phyloP scores from a whole-genome alignment of 2,329 filamentous ascomycete genomes.

The Cadophora malorum region DNA sequence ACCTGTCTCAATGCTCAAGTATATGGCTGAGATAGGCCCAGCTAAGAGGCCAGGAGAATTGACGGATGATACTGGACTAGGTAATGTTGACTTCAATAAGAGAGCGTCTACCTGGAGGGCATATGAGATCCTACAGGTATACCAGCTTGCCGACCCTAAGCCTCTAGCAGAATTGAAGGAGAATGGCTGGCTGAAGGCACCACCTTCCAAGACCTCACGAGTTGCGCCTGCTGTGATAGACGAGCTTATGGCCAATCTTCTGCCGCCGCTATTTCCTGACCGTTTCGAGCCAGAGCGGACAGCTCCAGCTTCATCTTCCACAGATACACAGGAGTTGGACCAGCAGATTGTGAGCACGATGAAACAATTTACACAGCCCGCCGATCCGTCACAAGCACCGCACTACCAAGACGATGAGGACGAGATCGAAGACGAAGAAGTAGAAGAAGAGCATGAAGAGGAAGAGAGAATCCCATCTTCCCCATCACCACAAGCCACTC shows the following conservation, averaged over 20 bases:
- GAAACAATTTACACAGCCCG: conserved; percentile 38
- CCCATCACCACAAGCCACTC: conserved; percentile 15
- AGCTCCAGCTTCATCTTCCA: conserved; percentile 33
- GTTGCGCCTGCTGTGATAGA: conserved; percentile 63
- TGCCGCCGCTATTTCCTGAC: conserved; percentile 55
- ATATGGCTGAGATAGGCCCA: conserved; percentile 62
- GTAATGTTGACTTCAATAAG: conserved; percentile 55
- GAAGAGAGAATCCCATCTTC: conserved; percentile 9
- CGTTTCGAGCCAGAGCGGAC: background rate
- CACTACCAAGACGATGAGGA: background rate
- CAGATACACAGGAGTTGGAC: conserved; percentile 42
- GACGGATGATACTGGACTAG: conserved; percentile 51
- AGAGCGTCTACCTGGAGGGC: conserved; percentile 44
- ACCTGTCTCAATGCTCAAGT: conserved; percentile 57
- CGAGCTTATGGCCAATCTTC: conserved; percentile 63
- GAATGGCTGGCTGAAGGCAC: conserved; percentile 59
- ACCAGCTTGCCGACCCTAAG: conserved; percentile 67
- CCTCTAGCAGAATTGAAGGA: conserved; percentile 57
- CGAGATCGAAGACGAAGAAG: background rate
- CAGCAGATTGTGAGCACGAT: conserved; percentile 41
- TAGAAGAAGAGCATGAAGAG: background rate
- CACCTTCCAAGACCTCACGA: conserved; percentile 59
- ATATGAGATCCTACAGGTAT: conserved; percentile 63
- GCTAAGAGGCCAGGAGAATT: conserved; percentile 57
- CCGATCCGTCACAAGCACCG: background rate